Base-by-base conservation (phyloP, 1,284 basidiomycete species). In the Rhodofomes roseus region DNA sequence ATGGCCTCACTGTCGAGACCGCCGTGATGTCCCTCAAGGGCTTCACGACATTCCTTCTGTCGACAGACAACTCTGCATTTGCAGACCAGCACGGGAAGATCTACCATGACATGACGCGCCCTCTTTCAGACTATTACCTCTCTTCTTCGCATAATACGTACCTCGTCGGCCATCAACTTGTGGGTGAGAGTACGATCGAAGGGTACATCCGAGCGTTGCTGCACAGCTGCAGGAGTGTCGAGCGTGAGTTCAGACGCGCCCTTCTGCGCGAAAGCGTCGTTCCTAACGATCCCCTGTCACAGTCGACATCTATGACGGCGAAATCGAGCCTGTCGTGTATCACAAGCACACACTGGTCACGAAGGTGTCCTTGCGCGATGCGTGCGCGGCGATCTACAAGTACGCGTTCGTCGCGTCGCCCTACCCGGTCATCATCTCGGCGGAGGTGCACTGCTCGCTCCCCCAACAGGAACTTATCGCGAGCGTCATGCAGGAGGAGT, bases 81-180 rank as follows among this genome's bases (percentile, higher is more conserved):
- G 68, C 69, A 5, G 81, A 83, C 50, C 74, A 81, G 62, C 67
- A 79, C 48, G 65, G 71, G 23, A 71, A 73, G 44, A 70, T 83
- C 9, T 74, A 72, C 61, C 83, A 88, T 54, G 85, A 92, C 60
- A 85, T 98, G 93, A 89, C 87, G 0, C 80, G 82, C 1, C 94
- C 96, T 0, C 76, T 98, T 11, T 82, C 86, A 5, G 91, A 97
- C 61, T 98, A 98, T 72, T 97, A 83, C 69, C 90, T 98, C 68
- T 95, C 93, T 4, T 92, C 93, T 18, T 96, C 94, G 34, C 97
- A 99, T 71, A 99, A 99, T 69, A 99, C 97, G 0, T 99, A 99
- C 69, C 86, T 99, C 4, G 89, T 98, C 12, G 96, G 96, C 0
- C 87, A 95, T 65, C 97, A 99, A 71, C 87, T 97, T 59, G 86